Evolutionary conservation across 768 basidiomycete species (phyloP).

Genomic region (Leucocoprinus sp.): DNA sequence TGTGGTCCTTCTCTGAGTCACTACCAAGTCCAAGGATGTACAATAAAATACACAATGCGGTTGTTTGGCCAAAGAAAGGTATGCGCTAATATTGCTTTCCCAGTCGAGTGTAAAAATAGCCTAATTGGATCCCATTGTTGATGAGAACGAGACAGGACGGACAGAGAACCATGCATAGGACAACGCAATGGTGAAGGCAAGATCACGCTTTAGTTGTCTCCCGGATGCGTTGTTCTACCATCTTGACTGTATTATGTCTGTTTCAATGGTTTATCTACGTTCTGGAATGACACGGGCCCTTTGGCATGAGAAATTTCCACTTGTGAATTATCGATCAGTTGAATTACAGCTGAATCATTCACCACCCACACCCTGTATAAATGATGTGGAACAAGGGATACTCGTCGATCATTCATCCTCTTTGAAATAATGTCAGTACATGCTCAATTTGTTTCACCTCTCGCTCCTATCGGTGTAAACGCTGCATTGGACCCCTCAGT

Average conservation of each 20-base stretch:
- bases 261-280: neutral
- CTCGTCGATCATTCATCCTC: neutral
- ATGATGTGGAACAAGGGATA: neutral
- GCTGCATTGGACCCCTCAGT: slow-evolving; percentile 32
- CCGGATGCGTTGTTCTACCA: too few relatives aligned
- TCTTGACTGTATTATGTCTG: too few relatives aligned
- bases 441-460: slow-evolving; percentile 39
- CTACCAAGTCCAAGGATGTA: slow-evolving; percentile 55
- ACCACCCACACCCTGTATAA: slow-evolving; percentile 3
- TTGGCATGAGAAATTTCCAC: too few relatives aligned
- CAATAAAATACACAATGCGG: too few relatives aligned
- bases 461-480: slow-evolving; percentile 54
- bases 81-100: slow-evolving; percentile 8
- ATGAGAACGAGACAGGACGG: too few relatives aligned
- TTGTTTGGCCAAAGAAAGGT: slow-evolving; percentile 46
- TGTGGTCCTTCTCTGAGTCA: slow-evolving; percentile 52
- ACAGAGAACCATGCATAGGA: slow-evolving; percentile 47
- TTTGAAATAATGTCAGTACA: slow-evolving; percentile 3
- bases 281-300: too few relatives aligned
- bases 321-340: slow-evolving; percentile 9
- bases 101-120: slow-evolving; percentile 21
- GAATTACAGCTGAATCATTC: neutral
- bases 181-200: slow-evolving; percentile 55
- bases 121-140: slow-evolving; percentile 53
- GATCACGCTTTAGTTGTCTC: slow-evolving; percentile 47